Evolutionary conservation across 2,329 filamentous ascomycete species (phyloP).

Genomic region (Xylaria sp.): DNA sequence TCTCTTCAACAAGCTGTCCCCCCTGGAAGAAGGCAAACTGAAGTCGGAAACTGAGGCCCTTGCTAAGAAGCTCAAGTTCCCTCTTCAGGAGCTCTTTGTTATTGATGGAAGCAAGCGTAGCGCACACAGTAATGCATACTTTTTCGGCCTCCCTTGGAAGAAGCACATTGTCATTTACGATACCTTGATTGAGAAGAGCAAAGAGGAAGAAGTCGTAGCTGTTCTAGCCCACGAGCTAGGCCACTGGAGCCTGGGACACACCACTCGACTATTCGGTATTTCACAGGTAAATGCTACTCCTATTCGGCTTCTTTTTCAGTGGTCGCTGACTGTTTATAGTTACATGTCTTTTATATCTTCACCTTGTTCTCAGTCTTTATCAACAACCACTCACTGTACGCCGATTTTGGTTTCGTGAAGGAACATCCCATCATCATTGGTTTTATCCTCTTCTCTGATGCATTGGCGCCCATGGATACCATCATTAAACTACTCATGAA

Average conservation of each 20-base stretch:
- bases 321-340: constrained; percentile 61
- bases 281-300: constrained; percentile 69
- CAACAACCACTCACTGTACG: constrained; percentile 91
- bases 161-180: constrained; percentile 99
- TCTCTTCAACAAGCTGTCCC: constrained; percentile 97
- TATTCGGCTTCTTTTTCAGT: background rate
- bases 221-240: constrained; percentile 96
- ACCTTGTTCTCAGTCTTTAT: constrained; percentile 96
- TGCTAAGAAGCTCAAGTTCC: constrained; percentile 86
- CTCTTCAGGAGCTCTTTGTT: constrained; percentile 90
- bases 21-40: constrained; percentile 85
- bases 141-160: constrained; percentile 98
- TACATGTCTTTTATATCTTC: constrained; percentile 97
- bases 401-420: constrained; percentile 86
- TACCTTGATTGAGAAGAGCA: constrained; percentile 94
- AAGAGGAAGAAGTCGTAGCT: constrained; percentile 90
- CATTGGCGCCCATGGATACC: constrained; percentile 94
- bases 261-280: constrained; percentile 88
- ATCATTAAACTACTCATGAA: constrained; percentile 96
- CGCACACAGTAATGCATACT: constrained; percentile 92
- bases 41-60: constrained; percentile 89
- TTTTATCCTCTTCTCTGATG: constrained; percentile 96
- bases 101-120: constrained; percentile 92
- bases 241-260: constrained; percentile 97
- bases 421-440: constrained; percentile 94